Evolutionary conservation across 2,329 filamentous ascomycete species (phyloP).

Genomic region (Fusarium kyushuense): DNA sequence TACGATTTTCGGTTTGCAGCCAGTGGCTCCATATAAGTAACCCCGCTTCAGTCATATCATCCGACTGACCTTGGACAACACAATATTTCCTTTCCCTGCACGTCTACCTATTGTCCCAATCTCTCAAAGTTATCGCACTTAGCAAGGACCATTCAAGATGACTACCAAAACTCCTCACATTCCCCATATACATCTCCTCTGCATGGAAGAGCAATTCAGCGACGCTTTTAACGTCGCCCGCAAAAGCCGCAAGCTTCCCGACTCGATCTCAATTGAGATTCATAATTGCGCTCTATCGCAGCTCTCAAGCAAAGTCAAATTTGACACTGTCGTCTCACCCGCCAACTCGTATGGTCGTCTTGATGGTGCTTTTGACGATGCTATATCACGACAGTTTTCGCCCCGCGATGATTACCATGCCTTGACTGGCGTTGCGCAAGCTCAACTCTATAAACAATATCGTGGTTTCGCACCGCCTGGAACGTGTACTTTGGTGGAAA

Average conservation of each 20-base stretch:
- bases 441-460: conserved; percentile 59
- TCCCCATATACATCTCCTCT: conserved; percentile 35
- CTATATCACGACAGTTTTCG: conserved; percentile 62
- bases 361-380: conserved; percentile 67
- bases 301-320: conserved; percentile 53
- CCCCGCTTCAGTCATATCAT: no score
- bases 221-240: conserved; percentile 22
- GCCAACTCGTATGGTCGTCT: conserved; percentile 67
- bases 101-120: no score
- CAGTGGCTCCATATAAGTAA: no score
- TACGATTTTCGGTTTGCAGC: no score
- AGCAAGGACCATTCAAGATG: not conserved
- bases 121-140: no score
- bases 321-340: conserved; percentile 65
- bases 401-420: conserved; percentile 60
- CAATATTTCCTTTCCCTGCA: not conserved
- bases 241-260: conserved; percentile 45
- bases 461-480: conserved; percentile 65
- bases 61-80: no score
- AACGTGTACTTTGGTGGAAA: conserved; percentile 60
- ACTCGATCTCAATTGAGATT: conserved; percentile 50
- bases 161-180: not conserved
- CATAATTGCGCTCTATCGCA: conserved; percentile 56
- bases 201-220: conserved; percentile 31
- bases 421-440: conserved; percentile 60